Conservation (phyloP, 495 filamentous ascomycete species). For the Aspergillus ostianus region DNA sequence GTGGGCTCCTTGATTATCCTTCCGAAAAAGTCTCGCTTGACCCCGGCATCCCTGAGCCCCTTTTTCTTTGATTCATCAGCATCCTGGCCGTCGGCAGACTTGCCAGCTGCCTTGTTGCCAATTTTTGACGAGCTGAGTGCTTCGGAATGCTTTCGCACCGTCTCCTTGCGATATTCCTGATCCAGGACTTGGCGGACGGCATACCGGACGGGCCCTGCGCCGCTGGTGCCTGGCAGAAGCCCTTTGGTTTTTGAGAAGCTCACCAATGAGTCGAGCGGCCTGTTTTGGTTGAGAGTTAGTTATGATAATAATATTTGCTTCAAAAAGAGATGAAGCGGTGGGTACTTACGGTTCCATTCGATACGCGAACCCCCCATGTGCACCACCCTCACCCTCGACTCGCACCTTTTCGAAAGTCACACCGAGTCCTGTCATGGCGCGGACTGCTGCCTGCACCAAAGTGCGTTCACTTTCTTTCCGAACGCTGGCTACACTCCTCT, state of each 20-base stretch:
- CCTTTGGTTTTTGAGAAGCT: slow-evolving; percentile 40
- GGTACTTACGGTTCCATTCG: slow-evolving; percentile 87
- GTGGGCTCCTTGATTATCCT: slow-evolving; percentile 55
- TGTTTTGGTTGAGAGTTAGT: slow-evolving; percentile 24
- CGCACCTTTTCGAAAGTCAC: slow-evolving; percentile 79
- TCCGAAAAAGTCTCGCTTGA: slow-evolving; percentile 92
- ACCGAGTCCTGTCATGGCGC: slow-evolving; percentile 73
- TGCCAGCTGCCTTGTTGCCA: slow-evolving; percentile 29
- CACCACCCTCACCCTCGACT: slow-evolving; percentile 63
- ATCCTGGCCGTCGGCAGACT: slow-evolving; percentile 40
- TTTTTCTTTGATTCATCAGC: slow-evolving; percentile 26
- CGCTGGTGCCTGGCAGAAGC: slow-evolving; percentile 27
- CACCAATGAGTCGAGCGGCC: slow-evolving; percentile 66
- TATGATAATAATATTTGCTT: slow-evolving; percentile 13
- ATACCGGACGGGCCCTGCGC: slow-evolving; percentile 70
- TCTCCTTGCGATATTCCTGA: slow-evolving; percentile 75
- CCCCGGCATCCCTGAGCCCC: slow-evolving; percentile 24
- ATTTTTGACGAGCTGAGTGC: slow-evolving; percentile 52
- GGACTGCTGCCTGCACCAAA: slow-evolving; percentile 75
- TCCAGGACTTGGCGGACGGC: slow-evolving; percentile 91
- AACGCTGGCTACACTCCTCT: slow-evolving; percentile 73
- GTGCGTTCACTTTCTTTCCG: slow-evolving; percentile 78
- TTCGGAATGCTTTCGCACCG: slow-evolving; percentile 56
- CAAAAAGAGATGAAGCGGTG: slow-evolving; percentile 6
- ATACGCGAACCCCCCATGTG: slow-evolving; percentile 71